phyloP scores from a whole-genome alignment of 768 basidiomycete genomes.

The Xerocomellus chrysenteron region DNA sequence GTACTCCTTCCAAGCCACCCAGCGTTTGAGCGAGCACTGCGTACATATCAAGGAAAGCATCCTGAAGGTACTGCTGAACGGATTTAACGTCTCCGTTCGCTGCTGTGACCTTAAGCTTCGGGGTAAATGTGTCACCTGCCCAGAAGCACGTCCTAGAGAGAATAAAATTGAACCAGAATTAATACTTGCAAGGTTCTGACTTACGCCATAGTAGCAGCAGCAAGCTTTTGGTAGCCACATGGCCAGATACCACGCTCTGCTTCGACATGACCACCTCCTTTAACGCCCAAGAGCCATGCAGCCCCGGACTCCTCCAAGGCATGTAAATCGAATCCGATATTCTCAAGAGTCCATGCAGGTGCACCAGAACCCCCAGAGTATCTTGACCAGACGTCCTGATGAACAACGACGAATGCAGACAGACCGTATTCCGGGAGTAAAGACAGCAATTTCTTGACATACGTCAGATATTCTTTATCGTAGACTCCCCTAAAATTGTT shows the following conservation, averaged over 20 bases:
- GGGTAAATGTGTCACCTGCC: constrained; percentile 86
- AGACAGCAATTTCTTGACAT: constrained; percentile 68
- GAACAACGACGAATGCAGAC: constrained; percentile 73
- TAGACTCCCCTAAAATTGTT: constrained; percentile 64
- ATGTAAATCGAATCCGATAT: constrained; percentile 80
- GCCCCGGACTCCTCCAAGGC: constrained; percentile 80
- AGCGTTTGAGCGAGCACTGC: constrained; percentile 64
- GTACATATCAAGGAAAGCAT: constrained; percentile 76
- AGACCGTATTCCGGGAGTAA: constrained; percentile 73
- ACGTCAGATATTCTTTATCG: constrained; percentile 79
- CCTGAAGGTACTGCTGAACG: constrained; percentile 82
- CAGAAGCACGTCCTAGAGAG: constrained; percentile 80
- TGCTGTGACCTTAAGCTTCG: constrained; percentile 60
- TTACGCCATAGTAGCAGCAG: constrained; percentile 91
- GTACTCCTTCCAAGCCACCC: constrained; percentile 71
- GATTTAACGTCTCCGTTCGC: constrained; percentile 50
- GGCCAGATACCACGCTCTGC: constrained; percentile 88
- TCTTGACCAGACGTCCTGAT: constrained; percentile 96
- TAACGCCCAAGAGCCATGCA: constrained; percentile 83
- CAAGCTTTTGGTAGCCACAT: constrained; percentile 89
- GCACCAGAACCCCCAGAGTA: constrained; percentile 95
- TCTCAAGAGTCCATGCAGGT: constrained; percentile 91
- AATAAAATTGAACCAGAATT: not conserved
- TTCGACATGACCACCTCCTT: constrained; percentile 71
- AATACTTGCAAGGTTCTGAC: constrained; percentile 26